A percentile compares a stretch with the other conserved stretches of the same genome.
Conservation (phyloP, 1,284 basidiomycete species). For the Cryptococcus amylolentus region DNA sequence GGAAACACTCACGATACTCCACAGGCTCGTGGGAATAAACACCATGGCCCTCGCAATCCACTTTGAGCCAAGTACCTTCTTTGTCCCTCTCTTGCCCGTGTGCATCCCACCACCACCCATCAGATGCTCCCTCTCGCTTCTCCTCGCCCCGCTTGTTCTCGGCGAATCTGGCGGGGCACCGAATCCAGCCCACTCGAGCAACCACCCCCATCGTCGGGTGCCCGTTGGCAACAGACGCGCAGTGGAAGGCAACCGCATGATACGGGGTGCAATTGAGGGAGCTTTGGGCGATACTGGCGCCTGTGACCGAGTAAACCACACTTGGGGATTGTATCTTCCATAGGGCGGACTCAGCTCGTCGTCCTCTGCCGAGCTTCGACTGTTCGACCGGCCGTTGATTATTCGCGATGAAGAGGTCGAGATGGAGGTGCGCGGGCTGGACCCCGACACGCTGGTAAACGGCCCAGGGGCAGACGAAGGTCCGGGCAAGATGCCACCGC, state of each 20-base stretch:
- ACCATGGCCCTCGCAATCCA: constrained; percentile 19
- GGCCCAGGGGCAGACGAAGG: constrained; percentile 4
- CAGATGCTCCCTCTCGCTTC: constrained; percentile 21
- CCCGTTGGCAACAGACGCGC: constrained; percentile 16
- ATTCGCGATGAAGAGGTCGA: constrained; percentile 27
- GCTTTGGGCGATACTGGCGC: constrained; percentile 15
- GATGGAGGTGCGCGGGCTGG: constrained; percentile 26
- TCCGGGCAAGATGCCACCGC: constrained; percentile 1
- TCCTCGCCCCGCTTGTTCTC: not conserved
- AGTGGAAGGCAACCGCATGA: constrained; percentile 9
- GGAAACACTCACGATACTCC: constrained; percentile 25
- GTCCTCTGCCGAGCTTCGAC: constrained; percentile 24
- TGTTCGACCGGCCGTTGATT: constrained; percentile 20
- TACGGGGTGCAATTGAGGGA: not conserved
- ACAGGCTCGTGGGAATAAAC: constrained; percentile 25
- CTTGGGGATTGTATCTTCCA: not conserved
- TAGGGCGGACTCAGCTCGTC: constrained; percentile 10
- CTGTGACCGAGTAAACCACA: not conserved
- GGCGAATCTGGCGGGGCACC: not conserved
- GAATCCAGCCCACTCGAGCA: constrained; percentile 11
- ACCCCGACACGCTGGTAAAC: constrained; percentile 4
- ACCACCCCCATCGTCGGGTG: constrained; percentile 22
- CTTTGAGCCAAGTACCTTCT: constrained; percentile 16
- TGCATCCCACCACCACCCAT: constrained; percentile 10
- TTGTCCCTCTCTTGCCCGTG: constrained; percentile 4